Percentiles rank a stretch among this genome's conserved stretches.
These are phyloP conservation scores for Aurantiochytrium sp. DNA, from an alignment of 108 stramenopile genomes.

Conservation along the genomic window DNA sequence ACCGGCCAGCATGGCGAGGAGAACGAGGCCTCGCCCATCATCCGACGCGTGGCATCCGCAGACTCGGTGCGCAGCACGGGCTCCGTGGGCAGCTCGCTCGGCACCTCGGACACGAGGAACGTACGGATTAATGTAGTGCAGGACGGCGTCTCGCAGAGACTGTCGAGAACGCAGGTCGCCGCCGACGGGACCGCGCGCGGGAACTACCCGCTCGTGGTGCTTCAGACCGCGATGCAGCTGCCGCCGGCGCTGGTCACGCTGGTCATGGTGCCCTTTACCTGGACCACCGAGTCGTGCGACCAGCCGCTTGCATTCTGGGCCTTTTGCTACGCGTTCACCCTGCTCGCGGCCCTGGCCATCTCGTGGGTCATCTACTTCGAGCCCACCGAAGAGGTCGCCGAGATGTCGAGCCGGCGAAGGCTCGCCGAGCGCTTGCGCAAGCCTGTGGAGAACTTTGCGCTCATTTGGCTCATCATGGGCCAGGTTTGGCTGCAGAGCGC, in stretches of 20 bases:
- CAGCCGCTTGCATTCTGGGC: conserved; percentile 26
- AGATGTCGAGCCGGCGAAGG: background rate
- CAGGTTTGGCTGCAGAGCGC: conserved; percentile 51
- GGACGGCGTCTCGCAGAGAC: background rate
- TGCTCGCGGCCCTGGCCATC: background rate
- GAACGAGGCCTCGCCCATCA: background rate
- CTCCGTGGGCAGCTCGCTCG: background rate
- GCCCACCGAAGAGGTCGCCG: background rate
- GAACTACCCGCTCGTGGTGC: background rate
- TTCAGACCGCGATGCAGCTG: conserved; percentile 12
- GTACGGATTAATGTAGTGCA: background rate
- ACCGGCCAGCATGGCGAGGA: background rate
- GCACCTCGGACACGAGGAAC: background rate
- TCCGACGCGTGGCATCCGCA: background rate
- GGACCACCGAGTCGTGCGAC: background rate
- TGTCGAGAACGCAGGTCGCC: background rate
- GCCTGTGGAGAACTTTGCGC: conserved; percentile 42
- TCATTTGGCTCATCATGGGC: conserved; percentile 56
- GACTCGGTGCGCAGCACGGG: background rate
- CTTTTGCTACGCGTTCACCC: background rate
- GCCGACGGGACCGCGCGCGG: background rate
- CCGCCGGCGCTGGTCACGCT: background rate
- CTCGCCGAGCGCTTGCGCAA: conserved; percentile 11
- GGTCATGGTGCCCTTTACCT: background rate
- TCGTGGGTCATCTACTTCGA: background rate